These are phyloP conservation scores for Xerocomus potaroensis DNA, from an alignment of 768 basidiomycete genomes.

Conservation along the genomic window DNA sequence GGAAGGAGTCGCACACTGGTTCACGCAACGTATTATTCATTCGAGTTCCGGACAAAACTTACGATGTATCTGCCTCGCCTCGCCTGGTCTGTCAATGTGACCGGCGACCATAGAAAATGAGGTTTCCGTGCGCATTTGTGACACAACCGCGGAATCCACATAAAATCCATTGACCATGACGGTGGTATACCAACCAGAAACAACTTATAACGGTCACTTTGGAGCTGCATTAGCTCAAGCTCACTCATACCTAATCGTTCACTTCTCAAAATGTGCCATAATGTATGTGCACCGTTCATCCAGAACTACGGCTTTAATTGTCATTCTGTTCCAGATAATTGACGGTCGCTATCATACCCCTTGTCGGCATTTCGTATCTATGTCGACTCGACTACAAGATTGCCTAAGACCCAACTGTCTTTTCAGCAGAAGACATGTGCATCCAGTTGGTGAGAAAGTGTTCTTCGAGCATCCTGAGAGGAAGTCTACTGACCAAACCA, in stretches of 20 bases:
- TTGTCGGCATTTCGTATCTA: conserved; percentile 69
- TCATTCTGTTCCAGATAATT: conserved; percentile 47
- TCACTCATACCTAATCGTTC: conserved; percentile 16
- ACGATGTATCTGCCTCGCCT: conserved; percentile 34
- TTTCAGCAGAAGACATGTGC: conserved; percentile 64
- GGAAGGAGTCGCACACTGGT: conserved; percentile 11
- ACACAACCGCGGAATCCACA: conserved; percentile 29
- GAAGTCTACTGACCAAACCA: conserved; percentile 12
- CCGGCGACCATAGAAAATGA: conserved; percentile 33
- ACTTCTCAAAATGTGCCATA: conserved; percentile 58
- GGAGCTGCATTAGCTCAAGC: conserved; percentile 12
- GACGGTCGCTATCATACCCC: conserved; percentile 69
- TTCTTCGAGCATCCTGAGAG: background rate
- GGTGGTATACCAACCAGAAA: conserved; percentile 10
- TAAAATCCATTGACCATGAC: conserved; percentile 23
- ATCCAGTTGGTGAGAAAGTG: conserved; percentile 43
- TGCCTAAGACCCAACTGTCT: conserved; percentile 61
- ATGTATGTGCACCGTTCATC: conserved; percentile 42
- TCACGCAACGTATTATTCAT: conserved; percentile 20
- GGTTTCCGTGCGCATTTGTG: conserved; percentile 37
- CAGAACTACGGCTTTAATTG: background rate
- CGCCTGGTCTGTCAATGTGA: conserved; percentile 31
- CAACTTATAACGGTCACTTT: conserved; percentile 18
- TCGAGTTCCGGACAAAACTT: conserved; percentile 17
- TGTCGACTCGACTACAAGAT: conserved; percentile 67